These are phyloP conservation scores for Kwoniella newhampshirensis DNA, from an alignment of 768 basidiomycete species.

Conservation along the genomic window DNA sequence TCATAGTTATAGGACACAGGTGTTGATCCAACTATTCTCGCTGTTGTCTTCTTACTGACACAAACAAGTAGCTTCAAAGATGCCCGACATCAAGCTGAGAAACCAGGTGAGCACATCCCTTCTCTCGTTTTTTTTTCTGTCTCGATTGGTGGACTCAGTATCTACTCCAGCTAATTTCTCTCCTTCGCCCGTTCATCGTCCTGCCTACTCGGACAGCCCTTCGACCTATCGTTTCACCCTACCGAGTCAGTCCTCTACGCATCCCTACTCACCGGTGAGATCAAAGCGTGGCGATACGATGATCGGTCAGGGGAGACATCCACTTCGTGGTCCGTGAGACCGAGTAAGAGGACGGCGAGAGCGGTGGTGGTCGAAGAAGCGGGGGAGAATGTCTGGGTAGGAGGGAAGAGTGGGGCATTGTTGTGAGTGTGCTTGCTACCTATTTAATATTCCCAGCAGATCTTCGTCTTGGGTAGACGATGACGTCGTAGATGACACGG, in stretches of 20 bases:
- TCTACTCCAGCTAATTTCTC: neutral
- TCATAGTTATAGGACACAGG: too few species aligned
- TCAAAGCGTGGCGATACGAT: constrained; percentile 79
- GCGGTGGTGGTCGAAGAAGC: constrained; percentile 67
- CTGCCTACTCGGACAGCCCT: constrained; percentile 69
- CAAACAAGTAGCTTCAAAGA: constrained; percentile 9
- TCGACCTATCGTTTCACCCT: constrained; percentile 88
- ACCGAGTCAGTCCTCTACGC: constrained; percentile 66
- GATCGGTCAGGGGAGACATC: constrained; percentile 56
- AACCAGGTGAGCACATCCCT: constrained; percentile 44
- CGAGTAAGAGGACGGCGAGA: constrained; percentile 81
- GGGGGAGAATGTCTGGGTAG: constrained; percentile 70
- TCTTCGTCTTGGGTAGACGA: too few species aligned
- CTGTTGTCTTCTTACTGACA: too few species aligned
- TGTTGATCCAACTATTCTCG: too few species aligned
- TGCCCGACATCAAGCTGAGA: constrained; percentile 50
- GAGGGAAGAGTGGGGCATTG: constrained; percentile 76
- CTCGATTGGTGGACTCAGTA: neutral
- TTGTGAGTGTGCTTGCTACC: constrained; percentile 60
- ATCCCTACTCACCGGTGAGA: constrained; percentile 71
- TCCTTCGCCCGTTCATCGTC: neutral
- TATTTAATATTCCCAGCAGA: too few species aligned
- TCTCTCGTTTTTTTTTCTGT: neutral
- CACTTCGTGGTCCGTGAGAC: constrained; percentile 62
- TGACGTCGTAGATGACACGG: too few species aligned